Evolutionary conservation across 352 stramenopile genomes (phyloP).

Genomic region (Globisporangium takayamanum): DNA sequence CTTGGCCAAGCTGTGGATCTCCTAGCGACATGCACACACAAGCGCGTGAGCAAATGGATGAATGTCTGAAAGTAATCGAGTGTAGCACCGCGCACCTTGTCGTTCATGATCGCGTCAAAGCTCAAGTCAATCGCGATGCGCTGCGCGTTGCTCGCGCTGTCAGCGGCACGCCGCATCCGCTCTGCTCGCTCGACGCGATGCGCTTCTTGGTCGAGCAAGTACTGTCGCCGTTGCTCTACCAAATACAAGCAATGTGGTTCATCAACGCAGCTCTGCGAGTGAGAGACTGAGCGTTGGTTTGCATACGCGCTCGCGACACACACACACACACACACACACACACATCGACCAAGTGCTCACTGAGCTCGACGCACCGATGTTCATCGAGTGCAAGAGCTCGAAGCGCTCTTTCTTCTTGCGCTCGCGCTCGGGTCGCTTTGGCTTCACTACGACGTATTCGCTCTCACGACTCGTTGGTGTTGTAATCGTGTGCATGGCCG

Average conservation of each 20-base stretch:
- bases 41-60: not conserved
- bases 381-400: slow-evolving; percentile 57
- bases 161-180: slow-evolving; percentile 24
- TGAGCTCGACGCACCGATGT: slow-evolving; percentile 21
- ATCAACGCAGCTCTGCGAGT: not conserved
- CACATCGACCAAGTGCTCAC: not conserved
- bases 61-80: too few species aligned
- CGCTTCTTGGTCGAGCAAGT: slow-evolving; percentile 34
- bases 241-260: not conserved
- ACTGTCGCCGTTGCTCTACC: slow-evolving; percentile 43
- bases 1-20: slow-evolving; percentile 64
- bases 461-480: not conserved
- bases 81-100: slow-evolving; percentile 29
- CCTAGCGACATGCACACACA: slow-evolving; percentile 13
- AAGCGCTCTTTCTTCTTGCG: slow-evolving; percentile 49
- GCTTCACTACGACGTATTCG: not conserved
- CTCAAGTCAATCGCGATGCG: slow-evolving; percentile 57
- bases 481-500: not conserved
- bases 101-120: slow-evolving; percentile 81
- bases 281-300: not conserved
- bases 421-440: slow-evolving; percentile 30
- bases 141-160: slow-evolving; percentile 21
- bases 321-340: not conserved
- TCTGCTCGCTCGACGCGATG: slow-evolving; percentile 25
- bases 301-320: not conserved